Evolutionary conservation across 164 flowering plant genomes (phyloP).

Genomic region (Pachysandra terminalis): DNA sequence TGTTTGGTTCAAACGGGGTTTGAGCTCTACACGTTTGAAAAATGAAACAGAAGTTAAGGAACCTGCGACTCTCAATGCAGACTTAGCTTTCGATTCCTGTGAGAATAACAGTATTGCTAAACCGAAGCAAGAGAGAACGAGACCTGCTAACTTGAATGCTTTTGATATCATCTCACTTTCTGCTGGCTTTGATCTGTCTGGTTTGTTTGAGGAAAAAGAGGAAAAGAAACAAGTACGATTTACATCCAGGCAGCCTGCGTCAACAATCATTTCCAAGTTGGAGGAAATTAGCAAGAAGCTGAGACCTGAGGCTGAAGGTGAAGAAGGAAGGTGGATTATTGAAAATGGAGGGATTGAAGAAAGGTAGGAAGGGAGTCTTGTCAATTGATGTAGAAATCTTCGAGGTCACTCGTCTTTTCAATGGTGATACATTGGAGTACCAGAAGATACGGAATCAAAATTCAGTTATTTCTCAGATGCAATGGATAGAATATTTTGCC

Average conservation of each 20-base stretch:
- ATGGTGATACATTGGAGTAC: slow-evolving; percentile 78
- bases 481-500: no score
- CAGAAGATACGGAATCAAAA: slow-evolving; percentile 46
- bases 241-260: no score
- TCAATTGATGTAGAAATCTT: slow-evolving; percentile 78
- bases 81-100: slow-evolving; percentile 7
- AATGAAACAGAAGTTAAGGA: slow-evolving; percentile 22
- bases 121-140: slow-evolving; percentile 26
- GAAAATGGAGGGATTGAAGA: slow-evolving; percentile 45
- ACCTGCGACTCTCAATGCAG: slow-evolving; percentile 5
- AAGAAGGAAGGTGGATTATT: slow-evolving; percentile 50
- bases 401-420: slow-evolving; percentile 42
- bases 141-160: slow-evolving; percentile 57
- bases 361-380: slow-evolving; percentile 59
- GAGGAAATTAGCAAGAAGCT: slow-evolving; percentile 49
- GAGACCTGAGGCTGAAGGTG: slow-evolving; percentile 45
- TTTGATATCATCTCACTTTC: slow-evolving; percentile 75
- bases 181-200: no score
- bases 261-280: background rate
- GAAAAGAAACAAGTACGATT: no score
- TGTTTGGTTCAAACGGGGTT: slow-evolving; percentile 59
- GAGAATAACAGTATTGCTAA: slow-evolving; percentile 19
- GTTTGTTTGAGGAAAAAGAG: no score
- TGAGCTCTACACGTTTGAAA: slow-evolving; percentile 14
- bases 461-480: no score